A percentile compares a stretch with the other conserved stretches of the same genome.
Evolutionary conservation across 371 early-diverging fungal genomes (phyloP).

Genomic region (Mucor mucedo): DNA sequence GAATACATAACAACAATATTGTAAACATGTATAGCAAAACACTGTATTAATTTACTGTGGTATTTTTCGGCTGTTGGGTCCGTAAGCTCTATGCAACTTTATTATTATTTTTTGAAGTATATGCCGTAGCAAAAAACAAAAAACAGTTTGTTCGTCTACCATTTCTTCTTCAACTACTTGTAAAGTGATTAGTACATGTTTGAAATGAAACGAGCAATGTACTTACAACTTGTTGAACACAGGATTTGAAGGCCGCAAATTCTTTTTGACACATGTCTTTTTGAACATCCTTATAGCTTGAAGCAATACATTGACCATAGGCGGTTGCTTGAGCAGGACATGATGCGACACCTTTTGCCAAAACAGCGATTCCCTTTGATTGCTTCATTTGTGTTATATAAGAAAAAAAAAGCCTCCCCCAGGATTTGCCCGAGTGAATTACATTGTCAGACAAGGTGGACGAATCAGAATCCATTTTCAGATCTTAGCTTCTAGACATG

Average conservation of each 20-base stretch:
- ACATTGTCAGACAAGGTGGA: too few species aligned
- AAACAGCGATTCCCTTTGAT: slow-evolving; percentile 35
- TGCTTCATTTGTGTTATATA: slow-evolving; percentile 6
- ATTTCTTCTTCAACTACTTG: slow-evolving; percentile 27
- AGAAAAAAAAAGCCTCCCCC: too few species aligned
- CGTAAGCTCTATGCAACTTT: too few species aligned
- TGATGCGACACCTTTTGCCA: slow-evolving; percentile 50
- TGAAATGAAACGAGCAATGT: background rate
- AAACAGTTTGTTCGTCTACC: slow-evolving; percentile 9
- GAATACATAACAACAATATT: too few species aligned
- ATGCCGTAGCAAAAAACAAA: too few species aligned
- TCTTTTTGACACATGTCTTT: slow-evolving; percentile 64
- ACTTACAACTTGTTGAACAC: slow-evolving; percentile 62
- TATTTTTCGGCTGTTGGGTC: too few species aligned
- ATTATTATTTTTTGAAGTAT: too few species aligned
- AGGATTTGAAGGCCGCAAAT: slow-evolving; percentile 63
- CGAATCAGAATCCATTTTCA: too few species aligned
- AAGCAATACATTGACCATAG: slow-evolving; percentile 64
- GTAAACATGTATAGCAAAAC: too few species aligned
- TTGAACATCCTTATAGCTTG: slow-evolving; percentile 57
- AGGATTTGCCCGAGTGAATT: too few species aligned
- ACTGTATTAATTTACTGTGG: too few species aligned
- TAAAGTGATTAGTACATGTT: background rate
- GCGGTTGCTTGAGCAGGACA: slow-evolving; percentile 53
- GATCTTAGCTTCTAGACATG: too few species aligned